Evolutionary conservation across 176 grass and related monocot species (phyloP).

Genomic region (Triticum timopheevii): DNA sequence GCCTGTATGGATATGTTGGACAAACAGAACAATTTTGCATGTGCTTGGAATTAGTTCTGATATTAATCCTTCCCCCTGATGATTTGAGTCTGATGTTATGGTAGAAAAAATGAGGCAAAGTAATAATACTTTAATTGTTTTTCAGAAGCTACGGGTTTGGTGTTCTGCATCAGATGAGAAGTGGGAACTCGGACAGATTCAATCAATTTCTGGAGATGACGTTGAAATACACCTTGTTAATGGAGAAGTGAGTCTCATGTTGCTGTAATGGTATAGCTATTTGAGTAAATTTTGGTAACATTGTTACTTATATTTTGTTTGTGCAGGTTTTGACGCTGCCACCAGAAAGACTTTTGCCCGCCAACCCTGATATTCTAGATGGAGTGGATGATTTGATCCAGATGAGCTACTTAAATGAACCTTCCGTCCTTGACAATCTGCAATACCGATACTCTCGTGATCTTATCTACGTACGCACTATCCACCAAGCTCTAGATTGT

Average conservation of each 20-base stretch:
- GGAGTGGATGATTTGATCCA: constrained; percentile 97
- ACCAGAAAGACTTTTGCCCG: constrained; percentile 68
- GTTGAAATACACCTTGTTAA: constrained; percentile 67
- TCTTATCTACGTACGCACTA: constrained; percentile 84
- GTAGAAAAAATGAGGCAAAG: background rate
- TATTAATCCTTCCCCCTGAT: constrained; percentile 17
- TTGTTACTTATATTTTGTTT: constrained; percentile 41
- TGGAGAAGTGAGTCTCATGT: constrained; percentile 62
- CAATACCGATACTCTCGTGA: constrained; percentile 66
- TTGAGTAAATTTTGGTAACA: constrained; percentile 17
- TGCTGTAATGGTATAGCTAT: constrained; percentile 12
- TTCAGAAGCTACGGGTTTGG: constrained; percentile 94
- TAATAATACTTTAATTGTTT: constrained; percentile 15
- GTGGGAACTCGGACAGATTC: constrained; percentile 85
- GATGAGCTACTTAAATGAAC: constrained; percentile 91
- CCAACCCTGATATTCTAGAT: constrained; percentile 92
- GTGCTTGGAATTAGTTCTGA: constrained; percentile 12
- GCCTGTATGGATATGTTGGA: background rate
- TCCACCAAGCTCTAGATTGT: constrained; percentile 19
- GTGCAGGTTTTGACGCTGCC: constrained; percentile 65
- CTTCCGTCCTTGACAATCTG: constrained; percentile 85
- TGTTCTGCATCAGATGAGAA: constrained; percentile 60
- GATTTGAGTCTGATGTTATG: constrained; percentile 12
- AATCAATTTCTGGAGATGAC: constrained; percentile 69
- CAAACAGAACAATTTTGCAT: background rate